Evolutionary conservation across 805 yeast genomes (phyloP).

Genomic region (Yarrowia sp.): DNA sequence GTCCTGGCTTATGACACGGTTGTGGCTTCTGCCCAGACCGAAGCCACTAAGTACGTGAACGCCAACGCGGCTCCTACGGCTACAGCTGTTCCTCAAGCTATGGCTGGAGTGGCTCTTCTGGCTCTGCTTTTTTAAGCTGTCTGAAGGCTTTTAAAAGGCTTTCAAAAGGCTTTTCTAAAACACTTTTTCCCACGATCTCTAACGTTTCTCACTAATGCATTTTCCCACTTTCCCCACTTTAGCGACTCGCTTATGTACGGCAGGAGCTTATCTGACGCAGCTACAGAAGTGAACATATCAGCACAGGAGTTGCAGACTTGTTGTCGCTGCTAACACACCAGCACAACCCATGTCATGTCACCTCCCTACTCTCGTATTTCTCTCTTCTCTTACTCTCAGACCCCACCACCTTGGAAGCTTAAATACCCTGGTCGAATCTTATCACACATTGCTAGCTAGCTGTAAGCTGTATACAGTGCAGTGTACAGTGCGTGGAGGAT

Average conservation of each 20-base stretch:
- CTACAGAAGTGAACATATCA: no score
- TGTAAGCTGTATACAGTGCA: not conserved
- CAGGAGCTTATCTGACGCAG: no score
- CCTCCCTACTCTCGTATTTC: not conserved
- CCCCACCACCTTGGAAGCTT: not conserved
- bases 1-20: constrained; percentile 1
- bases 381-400: not conserved
- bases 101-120: not conserved
- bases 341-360: not conserved
- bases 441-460: no score
- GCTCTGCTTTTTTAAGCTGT: not conserved
- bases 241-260: no score
- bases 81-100: not conserved
- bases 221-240: no score
- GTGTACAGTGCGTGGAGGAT: no score
- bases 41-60: not conserved
- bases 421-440: constrained; percentile 9
- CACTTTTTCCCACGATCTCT: not conserved
- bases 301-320: no score
- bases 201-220: no score
- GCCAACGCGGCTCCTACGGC: constrained; percentile 14
- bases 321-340: no score
- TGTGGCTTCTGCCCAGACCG: not conserved
- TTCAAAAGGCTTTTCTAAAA: no score
- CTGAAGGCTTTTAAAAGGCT: not conserved